A percentile compares a stretch with the other conserved stretches of the same genome.
These are phyloP conservation scores for Orbilia ellipsospora DNA, from an alignment of 2,329 filamentous ascomycete genomes.

Conservation along the genomic window DNA sequence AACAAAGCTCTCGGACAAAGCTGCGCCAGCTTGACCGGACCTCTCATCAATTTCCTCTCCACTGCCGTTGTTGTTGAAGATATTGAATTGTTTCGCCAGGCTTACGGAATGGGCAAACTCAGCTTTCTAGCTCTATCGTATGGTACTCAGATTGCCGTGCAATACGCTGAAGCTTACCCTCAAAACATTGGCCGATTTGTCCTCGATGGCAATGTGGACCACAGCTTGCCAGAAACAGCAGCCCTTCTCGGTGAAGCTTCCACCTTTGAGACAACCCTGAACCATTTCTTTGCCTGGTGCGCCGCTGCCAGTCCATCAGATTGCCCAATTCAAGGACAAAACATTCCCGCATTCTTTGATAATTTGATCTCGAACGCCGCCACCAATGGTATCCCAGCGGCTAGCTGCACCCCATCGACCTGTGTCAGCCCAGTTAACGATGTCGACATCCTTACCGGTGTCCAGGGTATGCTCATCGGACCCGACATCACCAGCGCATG, in stretches of 20 bases:
- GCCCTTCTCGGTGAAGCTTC: conserved; percentile 62
- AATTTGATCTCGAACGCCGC: conserved; percentile 60
- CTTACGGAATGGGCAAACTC: conserved; percentile 60
- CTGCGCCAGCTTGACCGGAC: neutral
- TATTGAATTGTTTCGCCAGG: conserved; percentile 60
- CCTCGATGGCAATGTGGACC: conserved; percentile 65
- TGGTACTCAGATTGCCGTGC: conserved; percentile 64
- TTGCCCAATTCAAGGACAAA: conserved; percentile 61
- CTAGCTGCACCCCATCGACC: conserved; percentile 61
- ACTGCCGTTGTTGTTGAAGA: neutral
- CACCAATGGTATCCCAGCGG: conserved; percentile 61
- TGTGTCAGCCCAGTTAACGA: neutral
- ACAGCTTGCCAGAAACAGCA: conserved; percentile 61
- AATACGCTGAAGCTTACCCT: conserved; percentile 65
- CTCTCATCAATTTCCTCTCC: neutral
- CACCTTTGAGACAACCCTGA: conserved; percentile 62
- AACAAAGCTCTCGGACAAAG: conserved; percentile 57
- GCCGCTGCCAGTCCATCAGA: conserved; percentile 55
- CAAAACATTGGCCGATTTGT: conserved; percentile 63
- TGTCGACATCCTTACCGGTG: conserved; percentile 1
- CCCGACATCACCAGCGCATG: conserved; percentile 42
- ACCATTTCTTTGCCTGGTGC: conserved; percentile 63
- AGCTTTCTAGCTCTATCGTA: conserved; percentile 65
- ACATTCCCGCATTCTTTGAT: conserved; percentile 58
- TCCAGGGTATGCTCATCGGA: conserved; percentile 24